Conservation (phyloP, 2,329 filamentous ascomycete species). For the Stemphylium lycopersici region DNA sequence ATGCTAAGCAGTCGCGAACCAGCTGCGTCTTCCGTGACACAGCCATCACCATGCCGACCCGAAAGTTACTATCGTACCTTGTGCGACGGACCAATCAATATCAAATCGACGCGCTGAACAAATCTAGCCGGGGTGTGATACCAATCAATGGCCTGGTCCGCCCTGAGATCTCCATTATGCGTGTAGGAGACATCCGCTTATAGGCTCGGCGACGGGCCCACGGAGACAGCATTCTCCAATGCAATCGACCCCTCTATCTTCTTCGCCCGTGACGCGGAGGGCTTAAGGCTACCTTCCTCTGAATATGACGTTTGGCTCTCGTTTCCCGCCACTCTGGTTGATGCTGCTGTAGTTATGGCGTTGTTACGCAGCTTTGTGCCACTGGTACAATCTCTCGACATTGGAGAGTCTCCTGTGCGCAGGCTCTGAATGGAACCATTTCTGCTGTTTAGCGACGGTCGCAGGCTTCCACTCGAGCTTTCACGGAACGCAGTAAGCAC, state of each 20-base stretch:
- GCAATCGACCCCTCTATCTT: neutral
- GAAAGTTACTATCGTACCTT: neutral
- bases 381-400: conserved; percentile 23
- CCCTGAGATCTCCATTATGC: conserved; percentile 1
- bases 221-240: conserved; percentile 2
- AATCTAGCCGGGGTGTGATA: neutral
- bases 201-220: neutral
- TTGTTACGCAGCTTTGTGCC: conserved; percentile 29
- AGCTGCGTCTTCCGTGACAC: neutral
- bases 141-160: neutral
- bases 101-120: conserved; percentile 1
- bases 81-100: conserved; percentile 8
- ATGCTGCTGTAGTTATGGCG: conserved; percentile 23
- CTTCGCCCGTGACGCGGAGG: conserved; percentile 6
- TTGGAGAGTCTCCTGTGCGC: conserved; percentile 12
- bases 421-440: conserved; percentile 26
- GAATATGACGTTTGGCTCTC: conserved; percentile 7
- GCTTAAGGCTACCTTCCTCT: conserved; percentile 9
- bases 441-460: conserved; percentile 20
- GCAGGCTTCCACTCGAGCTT: conserved; percentile 20
- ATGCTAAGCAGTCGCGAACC: neutral
- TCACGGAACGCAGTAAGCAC: conserved; percentile 37
- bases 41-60: neutral
- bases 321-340: conserved; percentile 20
- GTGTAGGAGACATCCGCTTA: neutral